A percentile compares a stretch with the other conserved stretches of the same genome.
Conservation (phyloP, 345 rosid species). For the Acer saccharum region DNA sequence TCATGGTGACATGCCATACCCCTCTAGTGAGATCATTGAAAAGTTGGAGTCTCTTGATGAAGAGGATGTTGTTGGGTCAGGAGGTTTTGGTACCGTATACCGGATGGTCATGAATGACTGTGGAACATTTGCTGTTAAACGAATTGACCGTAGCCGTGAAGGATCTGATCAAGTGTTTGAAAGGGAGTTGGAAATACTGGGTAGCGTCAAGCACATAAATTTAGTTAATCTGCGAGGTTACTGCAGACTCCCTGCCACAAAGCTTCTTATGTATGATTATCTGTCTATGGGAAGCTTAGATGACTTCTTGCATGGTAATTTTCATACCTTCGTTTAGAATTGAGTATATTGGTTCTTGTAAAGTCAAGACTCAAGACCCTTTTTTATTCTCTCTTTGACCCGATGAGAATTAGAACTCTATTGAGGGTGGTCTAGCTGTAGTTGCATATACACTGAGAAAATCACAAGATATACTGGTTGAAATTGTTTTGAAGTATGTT, state of each 20-base stretch:
- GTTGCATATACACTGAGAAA: neutral
- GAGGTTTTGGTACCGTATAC: slow-evolving; percentile 96
- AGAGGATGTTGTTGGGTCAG: slow-evolving; percentile 92
- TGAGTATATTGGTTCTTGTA: neutral
- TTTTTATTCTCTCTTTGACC: neutral
- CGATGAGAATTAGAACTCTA: too few relatives aligned
- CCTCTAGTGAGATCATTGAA: slow-evolving; percentile 84
- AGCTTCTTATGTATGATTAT: slow-evolving; percentile 92
- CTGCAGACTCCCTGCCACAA: slow-evolving; percentile 81
- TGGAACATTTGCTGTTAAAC: slow-evolving; percentile 96
- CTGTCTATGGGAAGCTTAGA: slow-evolving; percentile 93
- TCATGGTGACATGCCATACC: slow-evolving; percentile 94
- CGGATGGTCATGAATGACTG: slow-evolving; percentile 99
- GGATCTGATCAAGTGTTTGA: slow-evolving; percentile 96
- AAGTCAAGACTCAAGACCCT: neutral
- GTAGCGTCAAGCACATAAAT: slow-evolving; percentile 95
- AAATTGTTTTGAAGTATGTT: neutral
- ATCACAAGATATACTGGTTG: neutral
- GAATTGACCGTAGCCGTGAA: slow-evolving; percentile 78
- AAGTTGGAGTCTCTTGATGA: slow-evolving; percentile 92
- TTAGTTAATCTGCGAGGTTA: slow-evolving; percentile 91
- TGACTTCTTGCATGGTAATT: slow-evolving; percentile 80
- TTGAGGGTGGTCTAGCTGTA: neutral
- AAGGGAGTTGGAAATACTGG: slow-evolving; percentile 90
- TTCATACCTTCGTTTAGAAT: neutral